Base-by-base conservation (phyloP, 768 basidiomycete species). In the Royoungia palumana region DNA sequence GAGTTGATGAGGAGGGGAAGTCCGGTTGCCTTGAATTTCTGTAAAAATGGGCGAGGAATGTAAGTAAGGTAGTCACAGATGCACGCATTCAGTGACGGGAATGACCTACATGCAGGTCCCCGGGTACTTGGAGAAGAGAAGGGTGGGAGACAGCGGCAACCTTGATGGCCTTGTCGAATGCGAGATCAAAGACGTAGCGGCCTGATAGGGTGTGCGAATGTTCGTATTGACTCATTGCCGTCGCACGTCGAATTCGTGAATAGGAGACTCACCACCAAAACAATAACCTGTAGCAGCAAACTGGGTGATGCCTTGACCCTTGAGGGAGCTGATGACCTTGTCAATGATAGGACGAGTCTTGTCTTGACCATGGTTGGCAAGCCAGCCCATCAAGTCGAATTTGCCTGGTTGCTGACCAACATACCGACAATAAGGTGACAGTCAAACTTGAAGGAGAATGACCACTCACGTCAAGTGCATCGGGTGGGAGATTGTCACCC, bases 241-340 rank as follows among this genome's bases (percentile, higher is more conserved):
- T 13, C 30, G 30, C 30, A 32, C 14, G 13, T 32, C 6, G 4
- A 32, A 14, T 32, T 4, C 6, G 7, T 14, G 30, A 32, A 7
- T 14, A 13, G 30, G n/a, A 12, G 16, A 55, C 72, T 49, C 50
- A 75, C 80, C 85, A 50, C 85, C 83, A 46, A 78, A 82, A 70
- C 88, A 90, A 71, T 81, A 89, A 4, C 84, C 85, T 5, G 77
- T 76, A 0, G 81, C 80, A 0, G 70, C 85, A 48, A 89, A 75
- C 7, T 62, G 62, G 2, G 71, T 79, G 19, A 89, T 70, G 2
- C 86, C 87, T 51, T 77, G 58, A 27, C 66, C 76, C 60, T 81
- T 82, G 51, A 90, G 74, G 0, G 71, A 77, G 5, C 61, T 64
- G 27, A 86, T 72, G 37, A 85, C 79, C 41, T 75, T 78, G 66